Evolutionary conservation across 495 filamentous ascomycete species (phyloP).

Genomic region (Lasiosphaeria miniovina): DNA sequence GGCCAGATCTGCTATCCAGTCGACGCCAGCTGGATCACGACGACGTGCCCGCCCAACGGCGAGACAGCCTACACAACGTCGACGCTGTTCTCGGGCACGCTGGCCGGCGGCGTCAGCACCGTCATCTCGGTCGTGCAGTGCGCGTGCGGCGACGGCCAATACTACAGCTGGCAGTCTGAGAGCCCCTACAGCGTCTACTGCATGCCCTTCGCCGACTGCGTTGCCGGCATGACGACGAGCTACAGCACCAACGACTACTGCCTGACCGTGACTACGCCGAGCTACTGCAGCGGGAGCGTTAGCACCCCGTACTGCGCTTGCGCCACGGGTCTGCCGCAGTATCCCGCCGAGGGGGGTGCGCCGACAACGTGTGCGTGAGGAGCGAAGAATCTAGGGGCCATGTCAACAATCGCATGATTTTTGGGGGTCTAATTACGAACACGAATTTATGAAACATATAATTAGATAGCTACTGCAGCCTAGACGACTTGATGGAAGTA

Average conservation of each 20-base stretch:
- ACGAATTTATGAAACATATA: no score
- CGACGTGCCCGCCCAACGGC: not conserved
- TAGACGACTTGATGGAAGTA: no score
- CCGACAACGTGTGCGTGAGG: not conserved
- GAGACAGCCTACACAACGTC: not conserved
- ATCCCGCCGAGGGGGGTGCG: not conserved
- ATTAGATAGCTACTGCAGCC: no score
- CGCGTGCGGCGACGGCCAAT: not conserved
- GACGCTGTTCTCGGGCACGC: not conserved
- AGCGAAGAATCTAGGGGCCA: not conserved
- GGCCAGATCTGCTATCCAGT: not conserved
- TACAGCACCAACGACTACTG: not conserved
- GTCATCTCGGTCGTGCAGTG: not conserved
- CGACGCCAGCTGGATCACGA: not conserved
- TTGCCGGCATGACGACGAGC: not conserved
- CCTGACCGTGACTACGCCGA: not conserved
- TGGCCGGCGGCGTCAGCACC: conserved; percentile 2
- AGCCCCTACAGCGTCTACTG: not conserved
- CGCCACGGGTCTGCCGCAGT: not conserved
- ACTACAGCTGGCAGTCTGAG: not conserved
- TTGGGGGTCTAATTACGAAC: no score
- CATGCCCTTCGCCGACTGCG: not conserved
- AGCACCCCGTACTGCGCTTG: not conserved
- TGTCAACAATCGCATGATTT: no score
- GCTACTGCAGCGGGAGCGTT: not conserved